Evolutionary conservation across 2,329 filamentous ascomycete species (phyloP).

Genomic region (Elsinoe necatrix): DNA sequence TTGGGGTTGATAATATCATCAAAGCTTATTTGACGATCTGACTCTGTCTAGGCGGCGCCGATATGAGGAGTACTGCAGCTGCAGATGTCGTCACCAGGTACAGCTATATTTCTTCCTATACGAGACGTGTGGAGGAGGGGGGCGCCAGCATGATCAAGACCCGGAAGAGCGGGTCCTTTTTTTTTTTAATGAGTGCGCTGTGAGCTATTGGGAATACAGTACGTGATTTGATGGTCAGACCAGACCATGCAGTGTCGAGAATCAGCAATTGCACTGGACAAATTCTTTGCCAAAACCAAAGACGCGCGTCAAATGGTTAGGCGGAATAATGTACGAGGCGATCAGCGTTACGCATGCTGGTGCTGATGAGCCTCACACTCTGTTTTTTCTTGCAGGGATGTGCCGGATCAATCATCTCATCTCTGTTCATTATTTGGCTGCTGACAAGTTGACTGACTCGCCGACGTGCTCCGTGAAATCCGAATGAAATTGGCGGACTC

Average conservation of each 20-base stretch:
- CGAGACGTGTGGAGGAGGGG: not conserved
- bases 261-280: not conserved
- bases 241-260: not conserved
- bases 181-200: not conserved
- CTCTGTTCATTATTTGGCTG: not conserved
- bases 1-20: not conserved
- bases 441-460: not conserved
- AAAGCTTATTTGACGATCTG: not conserved
- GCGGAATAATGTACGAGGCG: not conserved
- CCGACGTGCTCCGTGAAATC: not conserved
- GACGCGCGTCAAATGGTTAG: not conserved
- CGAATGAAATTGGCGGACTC: not conserved
- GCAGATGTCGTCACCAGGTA: not conserved
- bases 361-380: not conserved
- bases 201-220: not conserved
- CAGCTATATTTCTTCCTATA: slow-evolving; percentile 2
- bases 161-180: not conserved
- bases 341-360: not conserved
- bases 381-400: not conserved
- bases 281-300: not conserved
- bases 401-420: not conserved
- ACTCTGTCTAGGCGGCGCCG: not conserved
- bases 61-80: not conserved
- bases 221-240: too few species aligned
- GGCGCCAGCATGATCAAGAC: not conserved